A percentile compares a stretch with the other conserved stretches of the same genome.
These are phyloP conservation scores for Plasmodium ovale DNA, from an alignment of 169 alveolate species.

Conservation along the genomic window DNA sequence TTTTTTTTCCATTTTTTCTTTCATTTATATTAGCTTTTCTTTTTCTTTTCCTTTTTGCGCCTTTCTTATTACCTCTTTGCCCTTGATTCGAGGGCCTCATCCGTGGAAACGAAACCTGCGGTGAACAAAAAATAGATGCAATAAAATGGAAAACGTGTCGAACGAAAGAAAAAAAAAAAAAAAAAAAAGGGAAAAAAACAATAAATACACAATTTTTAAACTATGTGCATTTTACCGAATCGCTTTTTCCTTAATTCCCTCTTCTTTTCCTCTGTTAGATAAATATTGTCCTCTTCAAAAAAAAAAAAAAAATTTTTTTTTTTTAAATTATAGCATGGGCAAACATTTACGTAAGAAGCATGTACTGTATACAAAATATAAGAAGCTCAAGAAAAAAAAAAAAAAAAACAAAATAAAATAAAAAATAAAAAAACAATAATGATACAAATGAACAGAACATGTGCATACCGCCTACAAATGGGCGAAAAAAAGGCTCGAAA, in stretches of 20 bases:
- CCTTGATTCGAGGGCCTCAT: conserved; percentile 63
- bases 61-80: conserved; percentile 49
- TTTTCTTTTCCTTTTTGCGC: not conserved
- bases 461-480: not conserved
- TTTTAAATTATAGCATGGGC: too few relatives aligned
- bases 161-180: not conserved
- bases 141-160: too few relatives aligned
- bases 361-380: not conserved
- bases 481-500: not conserved
- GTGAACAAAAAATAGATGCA: not conserved
- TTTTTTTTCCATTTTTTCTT: not conserved
- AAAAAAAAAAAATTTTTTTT: conserved; percentile 7
- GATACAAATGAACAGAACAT: not conserved
- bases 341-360: too few relatives aligned
- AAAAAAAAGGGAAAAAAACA: not conserved
- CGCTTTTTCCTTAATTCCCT: conserved; percentile 52
- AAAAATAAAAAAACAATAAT: conserved; percentile 18
- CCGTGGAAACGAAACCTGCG: conserved; percentile 40
- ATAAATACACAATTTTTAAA: not conserved
- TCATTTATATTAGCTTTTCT: not conserved
- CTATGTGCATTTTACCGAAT: conserved; percentile 44
- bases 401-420: not conserved
- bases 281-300: conserved; percentile 13
- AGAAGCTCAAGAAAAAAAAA: not conserved
- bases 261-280: conserved; percentile 67